Conservation (phyloP, 805 yeast genomes). For the Lachancea thermotolerans region DNA sequence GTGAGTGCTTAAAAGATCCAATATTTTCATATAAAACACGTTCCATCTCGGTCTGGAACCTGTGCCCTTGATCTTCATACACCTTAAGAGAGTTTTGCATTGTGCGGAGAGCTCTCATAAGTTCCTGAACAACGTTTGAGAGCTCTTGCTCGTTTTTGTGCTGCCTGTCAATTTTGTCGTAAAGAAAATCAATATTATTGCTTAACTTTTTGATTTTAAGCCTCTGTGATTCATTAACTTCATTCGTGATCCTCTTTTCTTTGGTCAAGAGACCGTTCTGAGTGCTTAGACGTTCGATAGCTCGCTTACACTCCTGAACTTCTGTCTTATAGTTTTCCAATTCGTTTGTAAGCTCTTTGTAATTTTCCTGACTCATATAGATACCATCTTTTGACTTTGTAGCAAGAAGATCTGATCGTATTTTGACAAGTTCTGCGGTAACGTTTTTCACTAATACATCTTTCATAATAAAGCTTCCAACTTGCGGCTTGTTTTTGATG, state of each 20-base stretch:
- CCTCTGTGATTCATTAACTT: slow-evolving; percentile 23
- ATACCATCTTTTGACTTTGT: slow-evolving; percentile 61
- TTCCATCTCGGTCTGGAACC: slow-evolving; percentile 17
- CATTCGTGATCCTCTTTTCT: slow-evolving; percentile 26
- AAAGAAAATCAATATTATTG: slow-evolving; percentile 21
- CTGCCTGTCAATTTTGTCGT: slow-evolving; percentile 22
- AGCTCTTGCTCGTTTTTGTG: slow-evolving; percentile 24
- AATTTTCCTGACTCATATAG: slow-evolving; percentile 53
- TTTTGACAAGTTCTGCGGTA: slow-evolving; percentile 42
- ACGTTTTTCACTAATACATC: slow-evolving; percentile 41
- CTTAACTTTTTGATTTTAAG: slow-evolving; percentile 21
- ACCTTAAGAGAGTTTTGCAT: slow-evolving; percentile 19
- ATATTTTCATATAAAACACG: slow-evolving; percentile 21
- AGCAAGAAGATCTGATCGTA: slow-evolving; percentile 53
- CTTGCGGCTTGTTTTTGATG: slow-evolving; percentile 66
- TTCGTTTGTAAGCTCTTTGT: slow-evolving; percentile 44
- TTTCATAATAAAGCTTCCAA: slow-evolving; percentile 53
- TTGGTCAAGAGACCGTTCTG: slow-evolving; percentile 31
- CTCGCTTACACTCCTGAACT: slow-evolving; percentile 40
- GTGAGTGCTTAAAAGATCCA: slow-evolving; percentile 12
- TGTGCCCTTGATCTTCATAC: slow-evolving; percentile 19
- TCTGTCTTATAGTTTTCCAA: slow-evolving; percentile 45
- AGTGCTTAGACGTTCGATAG: slow-evolving; percentile 34
- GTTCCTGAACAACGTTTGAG: slow-evolving; percentile 16
- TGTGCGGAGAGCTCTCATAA: slow-evolving; percentile 15